A percentile compares a stretch with the other conserved stretches of the same genome.
Evolutionary conservation across 2,329 filamentous ascomycete species (phyloP).

Genomic region (Beauveria bassiana): DNA sequence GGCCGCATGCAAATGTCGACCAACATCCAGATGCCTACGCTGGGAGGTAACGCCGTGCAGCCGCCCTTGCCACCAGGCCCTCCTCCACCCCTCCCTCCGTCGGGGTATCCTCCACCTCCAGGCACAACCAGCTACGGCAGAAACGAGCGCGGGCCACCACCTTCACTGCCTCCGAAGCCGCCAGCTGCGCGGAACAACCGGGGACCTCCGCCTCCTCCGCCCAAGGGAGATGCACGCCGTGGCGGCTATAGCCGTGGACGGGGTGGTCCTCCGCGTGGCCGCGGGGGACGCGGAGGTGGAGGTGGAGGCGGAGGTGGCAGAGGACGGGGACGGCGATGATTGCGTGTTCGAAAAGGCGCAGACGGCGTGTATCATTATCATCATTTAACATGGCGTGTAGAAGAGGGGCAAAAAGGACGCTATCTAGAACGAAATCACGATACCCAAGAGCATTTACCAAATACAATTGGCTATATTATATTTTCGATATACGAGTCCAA

Average conservation of each 20-base stretch:
- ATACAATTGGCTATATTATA: conserved; percentile 1
- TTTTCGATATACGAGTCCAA: not conserved
- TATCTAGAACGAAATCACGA: not conserved
- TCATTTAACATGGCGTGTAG: not conserved
- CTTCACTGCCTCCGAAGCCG: conserved; percentile 10
- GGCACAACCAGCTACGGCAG: conserved; percentile 15
- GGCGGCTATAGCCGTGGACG: not conserved
- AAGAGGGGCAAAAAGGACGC: not conserved
- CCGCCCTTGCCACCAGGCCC: conserved; percentile 33
- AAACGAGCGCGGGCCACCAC: conserved; percentile 11
- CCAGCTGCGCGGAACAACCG: conserved; percentile 16
- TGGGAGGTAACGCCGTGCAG: conserved; percentile 16
- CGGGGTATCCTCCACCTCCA: conserved; percentile 20
- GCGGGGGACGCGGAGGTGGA: conserved; percentile 19
- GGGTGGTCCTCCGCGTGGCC: conserved; percentile 8
- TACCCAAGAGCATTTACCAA: not conserved
- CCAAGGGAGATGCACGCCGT: not conserved
- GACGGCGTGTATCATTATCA: not conserved
- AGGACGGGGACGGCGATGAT: conserved; percentile 4
- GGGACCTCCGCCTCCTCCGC: conserved; percentile 15
- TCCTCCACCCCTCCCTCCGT: conserved; percentile 23
- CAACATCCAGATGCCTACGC: conserved; percentile 31
- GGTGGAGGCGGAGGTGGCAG: conserved; percentile 18
- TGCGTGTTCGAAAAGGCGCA: not conserved
- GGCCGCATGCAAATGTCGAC: conserved; percentile 33